Evolutionary conservation across 2,329 filamentous ascomycete genomes (phyloP), one percentile per base, ranked within the genome.

Genomic region (Neopestalotiopsis clavispora): DNA sequence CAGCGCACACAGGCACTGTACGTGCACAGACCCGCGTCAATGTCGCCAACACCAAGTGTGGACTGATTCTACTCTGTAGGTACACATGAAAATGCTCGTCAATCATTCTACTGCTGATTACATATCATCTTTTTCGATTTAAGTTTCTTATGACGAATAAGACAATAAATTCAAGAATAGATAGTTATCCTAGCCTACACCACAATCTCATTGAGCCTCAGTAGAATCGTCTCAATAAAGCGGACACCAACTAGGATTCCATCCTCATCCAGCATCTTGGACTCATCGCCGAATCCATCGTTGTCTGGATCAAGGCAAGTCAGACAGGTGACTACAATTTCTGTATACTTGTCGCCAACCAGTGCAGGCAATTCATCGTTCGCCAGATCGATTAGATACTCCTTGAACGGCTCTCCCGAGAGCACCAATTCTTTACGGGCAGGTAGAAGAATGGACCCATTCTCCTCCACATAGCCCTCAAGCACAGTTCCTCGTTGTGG

Each of bases 261-360:
- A 69, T 77, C 75, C 14, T 77, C 76, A 65, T 79, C 77, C 34
- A 72, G 62, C 38, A 78, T 73, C n/a, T 77, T 74, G 17, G 69
- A 67, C 34, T 75, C 74, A 23, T 77, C 73, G 0, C 73, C 75
- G 71, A 79, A 62, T 28, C 75, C 76, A 3, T 70, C 65, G 23
- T 77, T 79, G 1, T 72, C 74, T 4, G 70, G 49, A 64, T 80
- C 80, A 17, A 81, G 66, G 49, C 79, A 81, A 0, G 77, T 79
- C 14, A 82, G 70, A 14, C 80, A 82, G 4, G 74, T 76, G 4
- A 75, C 69, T 0, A 80, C 79, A 5, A 80, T 67, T 3, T 73
- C 62, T 4, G 76, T 68, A 62, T 80, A 82, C 42, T 65, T 74
- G 2, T 68, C 67, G 1, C 79, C 79, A 75, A 79, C 78, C 6